A percentile compares a stretch with the other conserved stretches of the same genome.
Evolutionary conservation across 371 early-diverging fungal genomes (phyloP).

Genomic region (Funneliformis caledonium): DNA sequence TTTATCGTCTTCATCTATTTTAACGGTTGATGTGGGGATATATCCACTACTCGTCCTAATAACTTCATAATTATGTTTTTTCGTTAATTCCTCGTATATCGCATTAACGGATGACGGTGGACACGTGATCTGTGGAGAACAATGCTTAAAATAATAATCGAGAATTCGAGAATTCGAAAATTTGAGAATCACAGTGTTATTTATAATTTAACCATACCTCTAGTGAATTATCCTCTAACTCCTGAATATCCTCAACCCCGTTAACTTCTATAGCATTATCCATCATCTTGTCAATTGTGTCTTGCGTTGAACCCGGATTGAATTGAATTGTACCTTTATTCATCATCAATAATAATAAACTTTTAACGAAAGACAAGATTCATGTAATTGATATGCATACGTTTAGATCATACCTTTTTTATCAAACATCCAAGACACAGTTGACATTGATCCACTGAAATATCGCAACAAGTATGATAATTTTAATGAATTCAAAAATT

Average conservation of each 20-base stretch:
- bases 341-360: not conserved
- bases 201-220: not conserved
- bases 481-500: not conserved
- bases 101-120: not conserved
- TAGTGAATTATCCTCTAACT: constrained; percentile 48
- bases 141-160: not conserved
- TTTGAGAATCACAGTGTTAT: not conserved
- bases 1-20: constrained; percentile 49
- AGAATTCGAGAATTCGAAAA: not conserved
- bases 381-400: not conserved
- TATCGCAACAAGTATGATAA: not conserved
- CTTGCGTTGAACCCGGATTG: constrained; percentile 49
- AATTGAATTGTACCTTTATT: constrained; percentile 52
- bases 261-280: constrained; percentile 60
- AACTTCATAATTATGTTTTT: constrained; percentile 30
- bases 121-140: constrained; percentile 51
- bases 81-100: constrained; percentile 10
- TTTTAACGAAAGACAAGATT: not conserved
- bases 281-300: constrained; percentile 60
- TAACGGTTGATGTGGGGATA: constrained; percentile 51
- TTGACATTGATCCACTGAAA: constrained; percentile 59
- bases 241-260: constrained; percentile 67
- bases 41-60: constrained; percentile 38
- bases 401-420: constrained; percentile 49
- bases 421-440: constrained; percentile 66